Conservation (phyloP, 2,329 filamentous ascomycete species). For the Ophiostoma pallidulum region DNA sequence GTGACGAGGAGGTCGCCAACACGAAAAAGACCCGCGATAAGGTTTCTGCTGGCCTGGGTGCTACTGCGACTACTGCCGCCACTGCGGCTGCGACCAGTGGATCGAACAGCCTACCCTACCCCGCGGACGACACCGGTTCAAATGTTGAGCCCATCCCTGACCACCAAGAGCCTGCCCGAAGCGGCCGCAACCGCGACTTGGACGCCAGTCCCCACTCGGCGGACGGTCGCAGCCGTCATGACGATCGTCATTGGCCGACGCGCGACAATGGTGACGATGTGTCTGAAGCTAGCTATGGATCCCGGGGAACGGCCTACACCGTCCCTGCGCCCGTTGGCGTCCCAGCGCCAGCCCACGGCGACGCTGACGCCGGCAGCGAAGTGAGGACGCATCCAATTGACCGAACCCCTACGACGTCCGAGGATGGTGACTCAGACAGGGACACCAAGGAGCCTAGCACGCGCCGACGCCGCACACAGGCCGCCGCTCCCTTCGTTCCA, state of each 20-base stretch:
- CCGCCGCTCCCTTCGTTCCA: constrained; percentile 38
- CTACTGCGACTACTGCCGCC: constrained; percentile 36
- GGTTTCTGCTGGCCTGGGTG: constrained; percentile 36
- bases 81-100: constrained; percentile 26
- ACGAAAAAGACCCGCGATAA: constrained; percentile 37
- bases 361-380: not conserved
- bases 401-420: constrained; percentile 9
- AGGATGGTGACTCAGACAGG: constrained; percentile 7
- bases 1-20: constrained; percentile 22
- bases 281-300: constrained; percentile 16
- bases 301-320: not conserved
- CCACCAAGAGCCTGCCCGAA: constrained; percentile 19
- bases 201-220: not conserved
- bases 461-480: constrained; percentile 24
- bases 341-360: not conserved
- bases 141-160: not conserved
- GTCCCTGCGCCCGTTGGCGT: not conserved
- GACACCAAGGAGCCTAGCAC: constrained; percentile 19
- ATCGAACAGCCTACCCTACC: constrained; percentile 20
- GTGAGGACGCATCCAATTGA: not conserved
- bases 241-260: not conserved
- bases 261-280: not conserved
- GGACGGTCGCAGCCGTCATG: not conserved
- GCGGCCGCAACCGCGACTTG: not conserved
- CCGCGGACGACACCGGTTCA: not conserved